Evolutionary conservation across 202 grass and related monocot genomes (phyloP).

Genomic region (Schoenoplectus triqueter): DNA sequence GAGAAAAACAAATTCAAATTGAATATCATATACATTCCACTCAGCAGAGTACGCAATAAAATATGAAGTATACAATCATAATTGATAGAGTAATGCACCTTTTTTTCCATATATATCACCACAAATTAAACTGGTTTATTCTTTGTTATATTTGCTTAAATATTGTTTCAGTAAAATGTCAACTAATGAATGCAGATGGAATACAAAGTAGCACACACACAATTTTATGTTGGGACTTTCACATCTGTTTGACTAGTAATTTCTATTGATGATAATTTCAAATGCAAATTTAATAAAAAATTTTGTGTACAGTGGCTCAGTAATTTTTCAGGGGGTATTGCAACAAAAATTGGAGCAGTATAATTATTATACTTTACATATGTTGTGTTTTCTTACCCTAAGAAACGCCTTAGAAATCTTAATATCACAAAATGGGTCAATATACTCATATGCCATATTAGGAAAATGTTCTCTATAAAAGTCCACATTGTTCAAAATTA

Average conservation of each 20-base stretch:
- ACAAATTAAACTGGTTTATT: neutral
- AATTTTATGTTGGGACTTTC: neutral
- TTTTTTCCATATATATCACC: neutral
- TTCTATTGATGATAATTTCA: constrained; percentile 6
- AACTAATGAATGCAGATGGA: neutral
- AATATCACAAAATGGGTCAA: too few species aligned
- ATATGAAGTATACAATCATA: neutral
- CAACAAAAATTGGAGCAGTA: neutral
- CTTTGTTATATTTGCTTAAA: neutral
- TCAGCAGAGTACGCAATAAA: neutral
- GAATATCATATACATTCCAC: neutral
- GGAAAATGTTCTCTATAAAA: neutral
- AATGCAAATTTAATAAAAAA: neutral
- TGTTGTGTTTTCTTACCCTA: neutral
- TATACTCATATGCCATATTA: neutral
- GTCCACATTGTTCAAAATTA: neutral
- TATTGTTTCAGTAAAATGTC: neutral
- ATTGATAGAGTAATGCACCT: neutral
- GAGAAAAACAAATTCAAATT: constrained; percentile 7
- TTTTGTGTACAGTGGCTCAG: neutral
- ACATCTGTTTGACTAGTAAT: neutral
- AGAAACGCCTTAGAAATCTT: neutral
- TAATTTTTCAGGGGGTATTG: neutral
- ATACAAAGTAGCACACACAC: neutral
- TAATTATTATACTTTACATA: neutral